Conservation (phyloP, 1,284 basidiomycete species). For the Fomitiporia mediterranea region DNA sequence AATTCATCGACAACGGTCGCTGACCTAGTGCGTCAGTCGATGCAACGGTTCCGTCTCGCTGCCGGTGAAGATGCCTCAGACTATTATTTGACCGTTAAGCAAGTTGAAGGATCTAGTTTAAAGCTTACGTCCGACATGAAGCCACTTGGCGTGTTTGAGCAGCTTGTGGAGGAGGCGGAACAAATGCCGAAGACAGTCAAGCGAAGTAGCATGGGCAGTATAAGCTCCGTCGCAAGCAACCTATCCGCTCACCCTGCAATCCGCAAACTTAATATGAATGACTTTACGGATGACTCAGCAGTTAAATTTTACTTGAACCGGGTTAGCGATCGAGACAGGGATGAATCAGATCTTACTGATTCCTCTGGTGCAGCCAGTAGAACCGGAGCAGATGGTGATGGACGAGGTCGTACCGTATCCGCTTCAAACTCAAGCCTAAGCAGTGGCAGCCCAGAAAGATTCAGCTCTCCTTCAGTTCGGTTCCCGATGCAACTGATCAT, state of each 20-base stretch:
- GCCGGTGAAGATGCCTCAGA: slow-evolving; percentile 56
- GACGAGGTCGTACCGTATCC: background rate
- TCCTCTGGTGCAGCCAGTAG: background rate
- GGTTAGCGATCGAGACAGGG: slow-evolving; percentile 35
- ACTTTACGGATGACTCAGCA: slow-evolving; percentile 93
- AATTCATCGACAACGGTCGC: slow-evolving; percentile 79
- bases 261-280: slow-evolving; percentile 88
- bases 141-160: slow-evolving; percentile 85
- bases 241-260: slow-evolving; percentile 93
- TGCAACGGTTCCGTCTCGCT: slow-evolving; percentile 86
- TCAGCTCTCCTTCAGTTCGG: slow-evolving; percentile 73
- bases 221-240: slow-evolving; percentile 88
- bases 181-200: slow-evolving; percentile 79
- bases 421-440: slow-evolving; percentile 14
- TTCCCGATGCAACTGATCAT: slow-evolving; percentile 87
- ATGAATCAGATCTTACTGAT: slow-evolving; percentile 26
- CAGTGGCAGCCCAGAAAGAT: slow-evolving; percentile 58
- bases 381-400: background rate
- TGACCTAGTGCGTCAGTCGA: slow-evolving; percentile 86
- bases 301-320: slow-evolving; percentile 95
- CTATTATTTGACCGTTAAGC: slow-evolving; percentile 93
- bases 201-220: slow-evolving; percentile 87
- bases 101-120: slow-evolving; percentile 81
- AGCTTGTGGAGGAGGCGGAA: slow-evolving; percentile 72
- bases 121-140: slow-evolving; percentile 67